Evolutionary conservation across 768 basidiomycete genomes (phyloP), one percentile per base, ranked within the genome.

Genomic region (Suillus subaureus): DNA sequence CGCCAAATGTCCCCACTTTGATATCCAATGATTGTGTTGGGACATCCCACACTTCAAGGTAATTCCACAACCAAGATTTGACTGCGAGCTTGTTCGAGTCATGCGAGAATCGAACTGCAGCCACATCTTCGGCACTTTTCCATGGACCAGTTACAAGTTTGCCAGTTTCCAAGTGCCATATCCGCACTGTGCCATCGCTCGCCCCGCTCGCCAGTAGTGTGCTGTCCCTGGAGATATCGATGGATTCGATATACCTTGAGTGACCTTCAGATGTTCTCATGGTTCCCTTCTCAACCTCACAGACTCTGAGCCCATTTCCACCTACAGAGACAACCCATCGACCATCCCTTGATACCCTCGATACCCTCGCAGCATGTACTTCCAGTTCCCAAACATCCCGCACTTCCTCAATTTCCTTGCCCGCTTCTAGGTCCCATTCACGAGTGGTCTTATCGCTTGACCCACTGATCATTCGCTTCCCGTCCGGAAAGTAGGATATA

Each of bases 91-190:
- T 55, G 11, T 33, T 55, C 31, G 21, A 55, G 31, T 55, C 52
- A 21, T 33, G 52, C 11, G 52, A 55, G 52, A 55, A 55, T 55
- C 52, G 52, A 11, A 55, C 5, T 33, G 52, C 18, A 8, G 3
- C 16, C 5, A 33, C 18, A 5, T 0, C 2, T 6, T 21, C 3
- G 16, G 0, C 2, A 21, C 31, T 33, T 11, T 21, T 31, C 2
- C 33, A 54, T 33, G 31, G 52, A 31, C 28, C 16, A 43, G 43
- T 21, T 4, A 43, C 43, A 4, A 43, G 43, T 9, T 18, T 21
- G 21, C 3, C 16, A 7, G 16, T 18, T 7, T 42, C 16, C 16
- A 42, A 42, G 16, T 2, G 7, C 40, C 40, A 42, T 42, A 42
- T 18, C 16, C 16, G 16, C 7, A 7, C 16, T 42, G 16, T 42